Conservation (phyloP, 2,329 filamentous ascomycete genomes). For the Xylariaceae sp. region DNA sequence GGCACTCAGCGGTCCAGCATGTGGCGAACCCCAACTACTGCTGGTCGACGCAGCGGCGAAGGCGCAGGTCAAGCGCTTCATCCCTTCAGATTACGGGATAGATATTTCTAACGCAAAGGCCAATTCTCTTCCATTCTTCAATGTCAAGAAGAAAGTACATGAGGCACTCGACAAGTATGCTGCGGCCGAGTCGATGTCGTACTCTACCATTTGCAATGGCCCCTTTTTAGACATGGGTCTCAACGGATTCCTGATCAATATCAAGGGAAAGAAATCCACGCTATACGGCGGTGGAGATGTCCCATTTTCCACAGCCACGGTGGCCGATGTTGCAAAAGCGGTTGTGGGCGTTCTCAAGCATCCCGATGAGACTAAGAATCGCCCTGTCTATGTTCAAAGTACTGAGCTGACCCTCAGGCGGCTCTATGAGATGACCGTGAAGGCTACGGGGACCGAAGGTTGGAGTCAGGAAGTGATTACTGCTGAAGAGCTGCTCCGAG, state of each 20-base stretch:
- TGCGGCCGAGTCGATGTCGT: conserved; percentile 25
- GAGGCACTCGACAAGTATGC: conserved; percentile 39
- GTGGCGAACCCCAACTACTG: not conserved
- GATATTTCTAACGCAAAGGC: conserved; percentile 36
- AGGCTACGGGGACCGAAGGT: not conserved
- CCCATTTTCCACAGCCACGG: conserved; percentile 42
- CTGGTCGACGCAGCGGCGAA: conserved; percentile 1
- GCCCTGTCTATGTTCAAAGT: conserved; percentile 39
- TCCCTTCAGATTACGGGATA: conserved; percentile 54
- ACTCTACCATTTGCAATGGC: conserved; percentile 37
- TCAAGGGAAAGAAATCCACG: conserved; percentile 29
- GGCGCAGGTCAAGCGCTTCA: conserved; percentile 52
- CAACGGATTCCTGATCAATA: conserved; percentile 13
- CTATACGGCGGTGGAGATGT: conserved; percentile 47
- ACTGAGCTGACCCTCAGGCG: not conserved
- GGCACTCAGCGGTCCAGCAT: not conserved
- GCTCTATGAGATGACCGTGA: not conserved
- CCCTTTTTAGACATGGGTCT: conserved; percentile 23
- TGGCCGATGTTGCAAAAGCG: conserved; percentile 42
- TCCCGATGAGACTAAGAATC: conserved; percentile 46
- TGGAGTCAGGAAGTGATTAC: not conserved
- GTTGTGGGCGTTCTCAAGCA: conserved; percentile 43
- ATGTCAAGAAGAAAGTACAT: conserved; percentile 42
- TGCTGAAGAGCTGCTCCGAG: not conserved
- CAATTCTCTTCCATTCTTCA: conserved; percentile 46